These are phyloP conservation scores for Salix brachista DNA, from an alignment of 345 rosid genomes.

Conservation along the genomic window DNA sequence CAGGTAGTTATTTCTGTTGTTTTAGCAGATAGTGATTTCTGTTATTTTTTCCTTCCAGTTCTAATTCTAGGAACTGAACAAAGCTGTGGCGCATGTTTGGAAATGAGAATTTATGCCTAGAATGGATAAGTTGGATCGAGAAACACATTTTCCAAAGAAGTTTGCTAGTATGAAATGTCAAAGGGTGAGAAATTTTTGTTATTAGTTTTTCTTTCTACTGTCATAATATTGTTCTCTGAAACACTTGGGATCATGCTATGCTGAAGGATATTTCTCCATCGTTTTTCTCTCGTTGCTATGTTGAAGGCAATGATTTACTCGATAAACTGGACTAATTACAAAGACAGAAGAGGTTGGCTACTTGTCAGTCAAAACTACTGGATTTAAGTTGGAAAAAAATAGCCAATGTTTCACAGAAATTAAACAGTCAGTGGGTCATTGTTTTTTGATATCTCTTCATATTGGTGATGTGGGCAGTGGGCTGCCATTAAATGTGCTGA, in stretches of 20 bases:
- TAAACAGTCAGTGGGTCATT: not conserved
- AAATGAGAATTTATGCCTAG: constrained; percentile 16
- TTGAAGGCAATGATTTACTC: not conserved
- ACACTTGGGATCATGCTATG: not conserved
- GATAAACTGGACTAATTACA: not conserved
- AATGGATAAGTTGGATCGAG: constrained; percentile 36
- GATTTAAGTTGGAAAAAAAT: not conserved
- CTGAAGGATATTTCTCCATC: not conserved
- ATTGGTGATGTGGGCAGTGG: not conserved
- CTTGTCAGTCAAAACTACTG: not conserved
- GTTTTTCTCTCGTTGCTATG: not conserved
- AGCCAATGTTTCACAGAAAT: not conserved
- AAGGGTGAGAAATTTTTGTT: constrained; percentile 29
- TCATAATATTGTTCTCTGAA: not conserved
- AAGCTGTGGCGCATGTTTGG: not conserved
- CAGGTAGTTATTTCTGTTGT: not conserved
- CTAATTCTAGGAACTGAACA: not conserved
- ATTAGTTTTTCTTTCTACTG: not conserved
- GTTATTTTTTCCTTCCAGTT: not conserved
- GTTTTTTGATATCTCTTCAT: not conserved
- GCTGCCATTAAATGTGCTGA: not conserved
- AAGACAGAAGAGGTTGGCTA: not conserved
- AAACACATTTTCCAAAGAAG: constrained; percentile 24
- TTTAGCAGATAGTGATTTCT: not conserved
- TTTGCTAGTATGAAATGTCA: constrained; percentile 31